These are phyloP conservation scores for Cercospora janseana DNA, from an alignment of 2,329 filamentous ascomycete species.

Conservation along the genomic window DNA sequence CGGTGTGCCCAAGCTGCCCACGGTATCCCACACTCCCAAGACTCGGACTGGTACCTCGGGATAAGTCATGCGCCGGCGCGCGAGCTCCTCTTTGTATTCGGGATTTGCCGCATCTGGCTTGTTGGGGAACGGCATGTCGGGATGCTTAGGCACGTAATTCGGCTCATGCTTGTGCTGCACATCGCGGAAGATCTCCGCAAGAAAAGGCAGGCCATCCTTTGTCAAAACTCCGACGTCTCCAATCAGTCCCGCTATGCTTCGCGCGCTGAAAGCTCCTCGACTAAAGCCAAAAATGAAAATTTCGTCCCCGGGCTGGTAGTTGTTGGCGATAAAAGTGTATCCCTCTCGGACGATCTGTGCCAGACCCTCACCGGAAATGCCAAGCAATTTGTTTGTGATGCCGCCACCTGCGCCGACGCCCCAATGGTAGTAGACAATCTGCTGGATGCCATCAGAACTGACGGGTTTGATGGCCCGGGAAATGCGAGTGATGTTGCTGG, in stretches of 20 bases:
- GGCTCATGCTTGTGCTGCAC: slow-evolving; percentile 46
- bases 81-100: slow-evolving; percentile 44
- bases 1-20: slow-evolving; percentile 47
- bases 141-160: slow-evolving; percentile 46
- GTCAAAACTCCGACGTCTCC: slow-evolving; percentile 50
- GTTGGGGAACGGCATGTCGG: slow-evolving; percentile 47
- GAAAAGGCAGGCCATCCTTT: slow-evolving; percentile 45
- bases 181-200: slow-evolving; percentile 50
- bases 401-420: slow-evolving; percentile 49
- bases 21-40: slow-evolving; percentile 49
- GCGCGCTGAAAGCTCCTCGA: slow-evolving; percentile 48
- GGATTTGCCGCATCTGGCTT: slow-evolving; percentile 47
- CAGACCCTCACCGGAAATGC: slow-evolving; percentile 23
- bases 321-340: slow-evolving; percentile 54
- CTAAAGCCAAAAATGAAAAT: slow-evolving; percentile 53
- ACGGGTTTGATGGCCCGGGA: slow-evolving; percentile 50
- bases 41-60: slow-evolving; percentile 42
- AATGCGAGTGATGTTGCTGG: slow-evolving; percentile 52
- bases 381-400: slow-evolving; percentile 41
- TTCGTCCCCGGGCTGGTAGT: slow-evolving; percentile 53
- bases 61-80: slow-evolving; percentile 35
- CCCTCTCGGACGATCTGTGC: slow-evolving; percentile 49
- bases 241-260: slow-evolving; percentile 48
- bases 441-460: slow-evolving; percentile 49
- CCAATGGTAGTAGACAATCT: slow-evolving; percentile 53